Evolutionary conservation across 257 asterid genomes (phyloP).

Genomic region (Gynochthodes officinalis): DNA sequence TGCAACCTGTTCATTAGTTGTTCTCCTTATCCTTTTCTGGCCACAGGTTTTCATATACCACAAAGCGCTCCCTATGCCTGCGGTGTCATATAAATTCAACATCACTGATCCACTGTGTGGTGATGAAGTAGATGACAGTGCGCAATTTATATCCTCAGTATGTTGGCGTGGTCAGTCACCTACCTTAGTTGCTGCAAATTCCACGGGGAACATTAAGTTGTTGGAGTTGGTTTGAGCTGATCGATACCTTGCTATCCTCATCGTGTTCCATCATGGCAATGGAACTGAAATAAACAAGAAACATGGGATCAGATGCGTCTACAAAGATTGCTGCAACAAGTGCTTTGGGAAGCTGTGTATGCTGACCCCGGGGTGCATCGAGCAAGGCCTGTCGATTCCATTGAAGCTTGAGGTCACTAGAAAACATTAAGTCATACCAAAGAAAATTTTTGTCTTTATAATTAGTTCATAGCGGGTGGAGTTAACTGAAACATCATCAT

Average conservation of each 20-base stretch:
- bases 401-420: background rate
- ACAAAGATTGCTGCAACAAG: too few relatives aligned
- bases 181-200: slow-evolving; percentile 89
- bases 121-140: slow-evolving; percentile 64
- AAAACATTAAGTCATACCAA: background rate
- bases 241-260: too few relatives aligned
- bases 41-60: slow-evolving; percentile 82
- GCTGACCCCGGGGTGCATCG: too few relatives aligned
- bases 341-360: too few relatives aligned
- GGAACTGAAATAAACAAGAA: too few relatives aligned
- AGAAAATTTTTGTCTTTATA: slow-evolving; percentile 20
- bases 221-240: slow-evolving; percentile 71
- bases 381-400: background rate
- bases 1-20: background rate
- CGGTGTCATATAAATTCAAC: slow-evolving; percentile 61
- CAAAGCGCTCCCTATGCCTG: slow-evolving; percentile 90
- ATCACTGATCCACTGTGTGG: slow-evolving; percentile 65
- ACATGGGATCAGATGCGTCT: too few relatives aligned
- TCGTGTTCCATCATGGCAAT: too few relatives aligned
- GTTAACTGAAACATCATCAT: slow-evolving; percentile 12
- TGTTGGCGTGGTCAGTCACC: slow-evolving; percentile 94
- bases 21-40: background rate
- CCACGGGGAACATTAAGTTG: slow-evolving; percentile 87
- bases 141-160: slow-evolving; percentile 89
- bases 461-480: slow-evolving; percentile 16